Base-by-base conservation (phyloP, 495 filamentous ascomycete species). In the Neurospora sp. region DNA sequence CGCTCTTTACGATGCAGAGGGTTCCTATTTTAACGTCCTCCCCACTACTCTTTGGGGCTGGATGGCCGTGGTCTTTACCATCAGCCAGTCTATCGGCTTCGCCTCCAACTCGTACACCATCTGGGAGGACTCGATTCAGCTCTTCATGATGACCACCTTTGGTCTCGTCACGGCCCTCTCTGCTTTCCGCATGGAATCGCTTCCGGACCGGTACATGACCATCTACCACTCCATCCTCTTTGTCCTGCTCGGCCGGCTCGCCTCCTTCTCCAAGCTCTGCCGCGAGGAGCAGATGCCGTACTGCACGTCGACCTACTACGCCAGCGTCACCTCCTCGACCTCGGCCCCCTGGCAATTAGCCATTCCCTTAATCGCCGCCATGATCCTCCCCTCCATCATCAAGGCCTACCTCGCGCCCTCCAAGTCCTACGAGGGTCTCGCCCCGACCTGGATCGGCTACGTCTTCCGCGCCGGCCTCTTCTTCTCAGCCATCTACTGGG, bases 91-190 rank as follows among this genome's bases (percentile, higher is more conserved):
- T 18, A 82, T 93, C 74, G 95, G 94, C 44, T 98, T 98, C 81
- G 96, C 94, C 0, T 95, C 96, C 5, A 99, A 98, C 79, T 98
- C 96, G 2, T 99, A 94, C 81, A 98, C 95, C 6, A 97, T 99
- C 74, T 98, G 96, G 96, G 96, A 99, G 83, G 96, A 98, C 76
- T 92, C 94, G 20, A 97, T 97, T 65, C 85, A 97, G n/a, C 83
- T 94, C 3, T 96, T 95, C 83, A 94, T 98, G 84, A 88, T 98
- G 71, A 87, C 88, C 4, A 96, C 94, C 0, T 98, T 98, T 80
- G 95, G 93, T 38, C 81, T 93, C 27, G 83, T 89, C 44, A 87
- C 89, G 40, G 86, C 92, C n/a, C 78, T 92, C 4, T 89, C 90
- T 6, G 94, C 94, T 9, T 86, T 95, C 75, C 88, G 92, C 35